Base-by-base conservation (phyloP, 2,329 filamentous ascomycete species). In the Aspergillus sp. region DNA sequence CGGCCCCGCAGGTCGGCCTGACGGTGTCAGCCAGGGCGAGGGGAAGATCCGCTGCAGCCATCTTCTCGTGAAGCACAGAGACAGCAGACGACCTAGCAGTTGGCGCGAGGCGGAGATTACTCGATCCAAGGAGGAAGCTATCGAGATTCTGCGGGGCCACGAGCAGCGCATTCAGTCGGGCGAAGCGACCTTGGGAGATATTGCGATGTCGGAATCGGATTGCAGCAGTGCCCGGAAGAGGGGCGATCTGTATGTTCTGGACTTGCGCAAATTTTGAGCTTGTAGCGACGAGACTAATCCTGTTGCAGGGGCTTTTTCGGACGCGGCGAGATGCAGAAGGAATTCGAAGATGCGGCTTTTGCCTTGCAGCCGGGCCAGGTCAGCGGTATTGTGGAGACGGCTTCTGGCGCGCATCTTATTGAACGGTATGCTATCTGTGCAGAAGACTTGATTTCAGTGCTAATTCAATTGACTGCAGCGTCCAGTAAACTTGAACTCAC, bases 261-360 rank as follows among this genome's bases (percentile, higher is more conserved):
- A n/a, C 1, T 29, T n/a, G 31, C 49, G 10, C 24, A 24, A 22
- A 46, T 6, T 1, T 52, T 20, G 32, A 46, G 53, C 42, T 20
- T 52, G 42, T 18, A 50, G 24, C 24, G 18, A 51, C 9, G 53
- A 53, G 29, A 36, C 68, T 71, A 59, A 69, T 55, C 51, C 26
- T 49, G 36, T 56, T 54, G 18, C 46, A 89, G 86, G 64, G 95
- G 95, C 20, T 96, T 93, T 78, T 99, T 99, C 76, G 93, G 92
- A 57, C 88, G 85, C 70, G 92, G 92, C 29, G 94, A 98, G 71
- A 99, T 99, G 95, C 95, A 99, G 76, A 94, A 93, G 81, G 94
- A 97, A 78, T 99, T 99, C 72, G 95, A 99, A 79, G 92, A 97
- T 58, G 93, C 93, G 4, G 90, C 95, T 1, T 99, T 99, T 79